A percentile compares a stretch with the other conserved stretches of the same genome.
These are phyloP conservation scores for Cordyceps pruinosa DNA, from an alignment of 2,329 filamentous ascomycete genomes.

Conservation along the genomic window DNA sequence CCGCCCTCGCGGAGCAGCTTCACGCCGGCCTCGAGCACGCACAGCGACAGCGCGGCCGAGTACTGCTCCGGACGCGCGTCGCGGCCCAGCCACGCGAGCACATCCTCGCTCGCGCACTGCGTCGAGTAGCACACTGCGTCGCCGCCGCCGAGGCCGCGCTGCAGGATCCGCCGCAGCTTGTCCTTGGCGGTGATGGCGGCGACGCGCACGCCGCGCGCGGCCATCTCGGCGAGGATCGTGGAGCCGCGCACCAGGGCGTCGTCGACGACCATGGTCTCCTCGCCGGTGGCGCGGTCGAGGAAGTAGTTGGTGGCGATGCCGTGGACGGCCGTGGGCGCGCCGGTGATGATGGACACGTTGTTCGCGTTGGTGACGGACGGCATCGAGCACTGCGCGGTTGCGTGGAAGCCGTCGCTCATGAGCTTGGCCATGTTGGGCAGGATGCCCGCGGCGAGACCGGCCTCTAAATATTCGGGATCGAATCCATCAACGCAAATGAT, in stretches of 20 bases:
- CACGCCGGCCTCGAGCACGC: slow-evolving; percentile 36
- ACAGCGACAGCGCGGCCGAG: slow-evolving; percentile 36
- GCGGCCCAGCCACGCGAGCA: slow-evolving; percentile 31
- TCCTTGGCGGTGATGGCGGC: slow-evolving; percentile 39
- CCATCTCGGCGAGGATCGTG: slow-evolving; percentile 34
- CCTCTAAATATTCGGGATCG: slow-evolving; percentile 33
- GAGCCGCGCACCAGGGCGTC: slow-evolving; percentile 33
- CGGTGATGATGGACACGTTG: slow-evolving; percentile 39
- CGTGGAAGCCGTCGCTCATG: slow-evolving; percentile 30
- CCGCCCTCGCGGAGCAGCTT: slow-evolving; percentile 32
- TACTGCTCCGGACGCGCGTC: slow-evolving; percentile 31
- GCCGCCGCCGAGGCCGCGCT: slow-evolving; percentile 25
- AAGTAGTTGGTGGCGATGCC: slow-evolving; percentile 39
- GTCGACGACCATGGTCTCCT: slow-evolving; percentile 35
- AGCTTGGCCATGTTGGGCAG: slow-evolving; percentile 28
- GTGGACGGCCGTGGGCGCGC: slow-evolving; percentile 31
- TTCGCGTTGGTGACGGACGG: slow-evolving; percentile 39
- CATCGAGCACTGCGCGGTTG: slow-evolving; percentile 32
- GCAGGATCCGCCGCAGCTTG: slow-evolving; percentile 35
- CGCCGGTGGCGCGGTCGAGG: slow-evolving; percentile 30
- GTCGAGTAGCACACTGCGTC: slow-evolving; percentile 34
- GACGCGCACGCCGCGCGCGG: slow-evolving; percentile 30
- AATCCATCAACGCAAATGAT: slow-evolving; percentile 38
- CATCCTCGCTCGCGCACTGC: slow-evolving; percentile 28
- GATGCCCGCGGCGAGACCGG: slow-evolving; percentile 27